A percentile compares a stretch with the other conserved stretches of the same genome.
Conservation (phyloP, 164 flowering plant species). For the Tetracentron sinense region DNA sequence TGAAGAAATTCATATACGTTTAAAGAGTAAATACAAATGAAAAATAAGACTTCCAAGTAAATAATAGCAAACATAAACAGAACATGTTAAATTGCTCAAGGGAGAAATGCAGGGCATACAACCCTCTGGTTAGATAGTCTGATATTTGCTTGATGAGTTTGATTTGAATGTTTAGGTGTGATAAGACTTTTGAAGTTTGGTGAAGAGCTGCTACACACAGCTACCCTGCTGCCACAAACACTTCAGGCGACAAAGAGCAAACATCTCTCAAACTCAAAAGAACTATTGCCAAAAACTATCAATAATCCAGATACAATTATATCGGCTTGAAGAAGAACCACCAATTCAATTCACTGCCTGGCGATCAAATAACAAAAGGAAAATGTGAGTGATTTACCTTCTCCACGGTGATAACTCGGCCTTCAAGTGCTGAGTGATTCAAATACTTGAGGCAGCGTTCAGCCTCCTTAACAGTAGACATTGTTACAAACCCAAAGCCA, state of each 20-base stretch:
- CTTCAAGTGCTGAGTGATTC: conserved; percentile 73
- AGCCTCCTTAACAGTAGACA: conserved; percentile 67
- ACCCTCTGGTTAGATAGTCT: conserved; percentile 69
- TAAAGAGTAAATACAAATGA: not conserved
- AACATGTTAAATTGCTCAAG: conserved; percentile 20
- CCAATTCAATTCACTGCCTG: not conserved
- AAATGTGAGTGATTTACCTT: conserved; percentile 43
- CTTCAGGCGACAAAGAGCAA: conserved; percentile 60
- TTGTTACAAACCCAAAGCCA: conserved; percentile 93
- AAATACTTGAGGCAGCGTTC: conserved; percentile 76
- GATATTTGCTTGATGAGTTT: conserved; percentile 61
- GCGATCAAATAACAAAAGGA: not conserved
- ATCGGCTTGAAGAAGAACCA: not conserved
- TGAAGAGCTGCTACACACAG: conserved; percentile 97
- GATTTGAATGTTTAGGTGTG: conserved; percentile 67
- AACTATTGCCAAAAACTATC: conserved; percentile 20
- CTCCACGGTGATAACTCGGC: conserved; percentile 88
- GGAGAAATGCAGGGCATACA: conserved; percentile 94
- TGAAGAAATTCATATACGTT: not conserved
- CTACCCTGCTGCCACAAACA: conserved; percentile 81
- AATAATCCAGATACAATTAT: not conserved
- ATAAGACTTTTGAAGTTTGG: conserved; percentile 53
- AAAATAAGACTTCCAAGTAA: not conserved
- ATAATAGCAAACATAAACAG: not conserved
- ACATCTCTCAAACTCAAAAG: conserved; percentile 36